Base-by-base conservation (phyloP, 257 asterid genomes). In the Fraxinus americana region DNA sequence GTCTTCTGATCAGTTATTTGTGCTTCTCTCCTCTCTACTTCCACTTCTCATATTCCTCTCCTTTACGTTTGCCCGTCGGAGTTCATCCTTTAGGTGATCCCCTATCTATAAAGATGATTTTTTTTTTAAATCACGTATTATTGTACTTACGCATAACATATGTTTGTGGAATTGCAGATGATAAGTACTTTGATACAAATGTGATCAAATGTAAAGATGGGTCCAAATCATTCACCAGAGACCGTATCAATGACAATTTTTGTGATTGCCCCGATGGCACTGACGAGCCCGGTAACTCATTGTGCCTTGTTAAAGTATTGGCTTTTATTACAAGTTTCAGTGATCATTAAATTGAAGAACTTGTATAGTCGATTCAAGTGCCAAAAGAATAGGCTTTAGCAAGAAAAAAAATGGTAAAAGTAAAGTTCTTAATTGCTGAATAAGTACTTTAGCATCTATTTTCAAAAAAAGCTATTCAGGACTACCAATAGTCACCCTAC, bases 251-350 rank as follows among this genome's bases (percentile, higher is more conserved):
- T 72, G 99, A 95, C 74, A 75, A 91, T 81, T 95, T 89, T 79
- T 95, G 98, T 35, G 99, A 95, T 79, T 95, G 99, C 79, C 78
- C 83, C 5, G 99, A 91, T 73, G 99, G 98, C 78, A 87, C 97
- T 10, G 99, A 93, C 82, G 98, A 95, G 74, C 99, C 98, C 2
- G 98, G 98, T 95, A 69, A 38, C 34, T 67, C 32, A n/a, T 68
- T 76, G 16, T 30, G 12, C 9, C n/a, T 30, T 19, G 27, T n/a
- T 61, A 4, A 11, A 23, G 68, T 25, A 25, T 61, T 16, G 17
- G 35, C 1, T 25, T 57, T 57, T 57, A 57, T 57, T 21, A 19
- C 66, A 17, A 17, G 29, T 21, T 21, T 6, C 66, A 21, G 2
- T 57, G 29, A 57, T 54, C 29, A n/a, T 2, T 57, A 12, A 52